Evolutionary conservation across 352 stramenopile genomes (phyloP).

Genomic region (Globisporangium irregulare): DNA sequence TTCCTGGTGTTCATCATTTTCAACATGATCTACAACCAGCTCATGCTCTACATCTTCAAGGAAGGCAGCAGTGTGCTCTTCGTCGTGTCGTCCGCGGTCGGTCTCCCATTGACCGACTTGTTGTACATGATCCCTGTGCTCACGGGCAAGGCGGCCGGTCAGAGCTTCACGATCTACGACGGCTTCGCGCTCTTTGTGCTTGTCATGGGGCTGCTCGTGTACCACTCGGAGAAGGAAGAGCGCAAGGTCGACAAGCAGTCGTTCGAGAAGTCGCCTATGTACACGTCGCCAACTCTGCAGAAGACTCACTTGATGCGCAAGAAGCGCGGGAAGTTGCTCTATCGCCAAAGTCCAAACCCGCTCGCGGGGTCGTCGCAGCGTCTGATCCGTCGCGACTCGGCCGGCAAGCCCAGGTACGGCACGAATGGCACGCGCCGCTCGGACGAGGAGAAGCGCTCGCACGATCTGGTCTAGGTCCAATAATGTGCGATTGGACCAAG

Average conservation of each 20-base stretch:
- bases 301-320: conserved; percentile 85
- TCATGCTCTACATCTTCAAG: conserved; percentile 90
- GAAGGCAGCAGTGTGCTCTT: conserved; percentile 87
- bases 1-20: conserved; percentile 76
- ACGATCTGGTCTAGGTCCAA: conserved; percentile 10
- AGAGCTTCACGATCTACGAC: conserved; percentile 86
- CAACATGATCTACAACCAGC: conserved; percentile 79
- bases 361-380: conserved; percentile 57
- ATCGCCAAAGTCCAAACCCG: conserved; percentile 79
- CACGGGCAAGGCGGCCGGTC: conserved; percentile 58
- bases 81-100: conserved; percentile 82
- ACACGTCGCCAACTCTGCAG: conserved; percentile 78
- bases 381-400: conserved; percentile 47
- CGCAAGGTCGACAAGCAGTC: conserved; percentile 54
- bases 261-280: conserved; percentile 85
- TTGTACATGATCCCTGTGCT: conserved; percentile 83
- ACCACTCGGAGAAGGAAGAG: conserved; percentile 87
- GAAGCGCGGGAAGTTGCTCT: conserved; percentile 73
- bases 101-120: conserved; percentile 77
- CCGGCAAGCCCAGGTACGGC: conserved; percentile 54
- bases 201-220: conserved; percentile 83
- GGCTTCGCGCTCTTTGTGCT: conserved; percentile 86
- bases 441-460: conserved; percentile 10
- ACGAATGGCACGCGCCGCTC: conserved; percentile 24
- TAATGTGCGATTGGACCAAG: background rate